These are phyloP conservation scores for Pseudisothecium myosuroides DNA, from an alignment of 225 moss, liverwort and hornwort genomes.

Conservation along the genomic window DNA sequence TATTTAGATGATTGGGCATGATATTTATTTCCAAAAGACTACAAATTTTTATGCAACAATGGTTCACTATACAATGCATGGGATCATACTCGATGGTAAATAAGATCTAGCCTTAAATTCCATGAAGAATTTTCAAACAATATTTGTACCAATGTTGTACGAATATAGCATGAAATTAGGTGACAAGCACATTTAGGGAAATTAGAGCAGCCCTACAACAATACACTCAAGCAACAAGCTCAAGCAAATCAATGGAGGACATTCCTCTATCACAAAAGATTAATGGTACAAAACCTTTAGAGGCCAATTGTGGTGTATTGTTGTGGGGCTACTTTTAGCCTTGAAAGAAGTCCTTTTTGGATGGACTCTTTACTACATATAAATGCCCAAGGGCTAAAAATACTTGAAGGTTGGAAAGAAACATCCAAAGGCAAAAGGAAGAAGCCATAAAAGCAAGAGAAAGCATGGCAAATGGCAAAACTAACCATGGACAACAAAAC, in stretches of 20 bases:
- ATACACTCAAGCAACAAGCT: too few relatives aligned
- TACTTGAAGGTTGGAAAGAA: neutral
- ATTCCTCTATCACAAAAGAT: too few relatives aligned
- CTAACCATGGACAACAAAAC: neutral
- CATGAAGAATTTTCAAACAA: neutral
- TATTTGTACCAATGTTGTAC: neutral
- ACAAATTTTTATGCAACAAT: neutral
- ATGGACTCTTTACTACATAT: neutral
- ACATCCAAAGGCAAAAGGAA: accelerated
- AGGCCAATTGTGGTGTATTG: too few relatives aligned
- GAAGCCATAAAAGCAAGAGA: neutral
- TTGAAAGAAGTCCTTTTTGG: accelerated
- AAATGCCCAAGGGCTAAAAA: neutral
- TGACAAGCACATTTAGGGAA: too few relatives aligned
- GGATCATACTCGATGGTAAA: neutral
- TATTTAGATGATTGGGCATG: neutral
- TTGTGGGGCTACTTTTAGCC: too few relatives aligned
- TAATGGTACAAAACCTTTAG: too few relatives aligned
- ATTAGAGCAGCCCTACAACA: too few relatives aligned
- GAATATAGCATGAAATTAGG: neutral
- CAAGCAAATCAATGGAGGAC: too few relatives aligned
- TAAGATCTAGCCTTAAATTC: neutral
- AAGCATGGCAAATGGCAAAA: neutral
- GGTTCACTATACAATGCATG: neutral
- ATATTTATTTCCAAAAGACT: neutral